phyloP scores from a whole-genome alignment of 2,329 filamentous ascomycete genomes.

The Trichoderma gracile region DNA sequence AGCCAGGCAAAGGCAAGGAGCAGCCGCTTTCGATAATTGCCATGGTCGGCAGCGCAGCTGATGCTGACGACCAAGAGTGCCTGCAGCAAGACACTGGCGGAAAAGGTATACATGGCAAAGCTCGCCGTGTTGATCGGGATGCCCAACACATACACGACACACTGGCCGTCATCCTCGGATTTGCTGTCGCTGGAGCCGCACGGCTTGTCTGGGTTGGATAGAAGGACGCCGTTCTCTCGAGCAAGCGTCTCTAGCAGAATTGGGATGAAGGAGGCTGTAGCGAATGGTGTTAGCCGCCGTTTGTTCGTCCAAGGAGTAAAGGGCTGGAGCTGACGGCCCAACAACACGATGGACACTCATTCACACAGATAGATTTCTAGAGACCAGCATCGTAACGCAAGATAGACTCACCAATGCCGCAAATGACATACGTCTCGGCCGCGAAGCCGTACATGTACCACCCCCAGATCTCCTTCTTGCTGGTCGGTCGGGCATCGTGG shows the following conservation, averaged over 20 bases:
- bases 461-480: constrained; percentile 79
- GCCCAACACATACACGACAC: constrained; percentile 79
- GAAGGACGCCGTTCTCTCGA: constrained; percentile 83
- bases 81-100: constrained; percentile 84
- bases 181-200: constrained; percentile 68
- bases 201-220: constrained; percentile 72
- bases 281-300: neutral
- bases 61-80: constrained; percentile 92
- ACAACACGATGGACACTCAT: neutral
- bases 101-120: constrained; percentile 99
- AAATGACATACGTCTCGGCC: constrained; percentile 94
- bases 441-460: constrained; percentile 98
- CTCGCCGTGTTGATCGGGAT: constrained; percentile 91
- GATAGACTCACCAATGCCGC: constrained; percentile 62
- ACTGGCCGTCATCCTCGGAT: constrained; percentile 61
- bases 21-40: constrained; percentile 84
- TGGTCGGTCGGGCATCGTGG: constrained; percentile 88
- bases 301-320: neutral
- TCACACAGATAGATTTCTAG: neutral
- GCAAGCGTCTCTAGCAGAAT: constrained; percentile 93
- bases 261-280: constrained; percentile 84
- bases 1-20: constrained; percentile 81
- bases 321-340: neutral
- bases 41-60: constrained; percentile 93
- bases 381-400: neutral